These are phyloP conservation scores for Dactylonectria estremocensis DNA, from an alignment of 2,329 filamentous ascomycete genomes.

Conservation along the genomic window DNA sequence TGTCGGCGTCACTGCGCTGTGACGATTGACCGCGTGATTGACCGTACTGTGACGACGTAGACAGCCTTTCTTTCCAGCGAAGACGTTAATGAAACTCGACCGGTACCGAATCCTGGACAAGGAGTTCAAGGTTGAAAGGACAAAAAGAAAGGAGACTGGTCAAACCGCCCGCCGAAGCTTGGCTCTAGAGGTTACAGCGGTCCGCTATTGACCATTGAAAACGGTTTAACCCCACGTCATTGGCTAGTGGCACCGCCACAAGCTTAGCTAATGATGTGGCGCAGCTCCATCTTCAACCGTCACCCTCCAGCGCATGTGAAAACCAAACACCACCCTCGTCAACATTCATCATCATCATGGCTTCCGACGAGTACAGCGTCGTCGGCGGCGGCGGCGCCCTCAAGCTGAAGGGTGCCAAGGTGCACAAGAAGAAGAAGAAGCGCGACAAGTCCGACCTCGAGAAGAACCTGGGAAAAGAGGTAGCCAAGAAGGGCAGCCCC, in stretches of 20 bases:
- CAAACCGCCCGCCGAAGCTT: conserved; percentile 7
- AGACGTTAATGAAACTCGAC: conserved; percentile 36
- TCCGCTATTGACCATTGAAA: conserved; percentile 10
- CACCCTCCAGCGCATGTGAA: conserved; percentile 23
- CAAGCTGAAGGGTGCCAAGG: conserved; percentile 85
- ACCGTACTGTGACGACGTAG: conserved; percentile 27
- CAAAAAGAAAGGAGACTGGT: conserved; percentile 22
- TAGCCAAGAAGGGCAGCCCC: conserved; percentile 43
- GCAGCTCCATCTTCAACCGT: neutral
- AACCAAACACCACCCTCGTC: conserved; percentile 2
- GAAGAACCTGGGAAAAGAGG: conserved; percentile 59
- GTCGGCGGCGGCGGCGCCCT: conserved; percentile 80
- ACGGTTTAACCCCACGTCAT: conserved; percentile 17
- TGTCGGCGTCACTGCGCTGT: conserved; percentile 13
- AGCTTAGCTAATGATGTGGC: conserved; percentile 35
- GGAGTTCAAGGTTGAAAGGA: conserved; percentile 23
- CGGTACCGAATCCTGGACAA: conserved; percentile 40
- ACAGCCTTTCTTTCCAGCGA: conserved; percentile 34
- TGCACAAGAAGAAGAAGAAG: conserved; percentile 77
- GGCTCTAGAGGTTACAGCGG: conserved; percentile 14
- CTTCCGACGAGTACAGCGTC: conserved; percentile 81
- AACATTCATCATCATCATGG: conserved; percentile 64
- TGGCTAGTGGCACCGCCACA: conserved; percentile 19
- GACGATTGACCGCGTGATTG: conserved; percentile 32
- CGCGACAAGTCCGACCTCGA: conserved; percentile 63